Evolutionary conservation across 192 early-diverging fungal species (phyloP), one percentile per base, ranked within the genome.

Genomic region (Umbelopsis sp.): DNA sequence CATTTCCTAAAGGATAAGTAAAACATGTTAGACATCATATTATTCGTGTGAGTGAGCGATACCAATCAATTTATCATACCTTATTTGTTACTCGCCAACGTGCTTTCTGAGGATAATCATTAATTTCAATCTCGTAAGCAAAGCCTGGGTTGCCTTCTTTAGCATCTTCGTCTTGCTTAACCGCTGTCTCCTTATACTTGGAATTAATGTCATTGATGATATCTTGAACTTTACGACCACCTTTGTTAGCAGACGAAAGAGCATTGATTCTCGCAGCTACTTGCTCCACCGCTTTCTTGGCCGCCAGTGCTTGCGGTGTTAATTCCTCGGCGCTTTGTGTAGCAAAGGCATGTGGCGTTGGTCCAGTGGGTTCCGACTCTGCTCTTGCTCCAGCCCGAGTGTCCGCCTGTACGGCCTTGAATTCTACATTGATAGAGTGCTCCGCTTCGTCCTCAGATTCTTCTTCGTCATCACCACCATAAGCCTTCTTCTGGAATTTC

Each of bases 61-160:
- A 54, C 36, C 43, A 38, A 56, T 17, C 17, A 71, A 24, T 6
- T 14, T 5, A 10, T 34, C 74, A 76, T 84, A 88, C 85, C 82
- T 94, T 95, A 80, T 96, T 96, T 9, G 96, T 99, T 36, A 98
- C 97, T 73, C 90, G 92, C 91, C 94, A 93, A 66, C 98, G 83
- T 16, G 98, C 97, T 84, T 94, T 94, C 74, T 95, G 91, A 38
- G 96, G 96, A 74, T 93, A 98, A 81, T 99, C 97, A 79, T 99
- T 99, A 80, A 99, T 98, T 73, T 94, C 93, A 76, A 99, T 91
- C 82, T 99, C 97, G 69, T 84, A 76, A 5, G 89, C 86, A 81
- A 88, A 94, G 7, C 86, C 74, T 77, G 82, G 67, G 70, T 84
- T 31, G 53, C 76, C 49, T 79, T 79, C 68, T 67, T 80, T 65